Evolutionary conservation across 1,284 basidiomycete species (phyloP).

Genomic region (Inonotus hispidus): DNA sequence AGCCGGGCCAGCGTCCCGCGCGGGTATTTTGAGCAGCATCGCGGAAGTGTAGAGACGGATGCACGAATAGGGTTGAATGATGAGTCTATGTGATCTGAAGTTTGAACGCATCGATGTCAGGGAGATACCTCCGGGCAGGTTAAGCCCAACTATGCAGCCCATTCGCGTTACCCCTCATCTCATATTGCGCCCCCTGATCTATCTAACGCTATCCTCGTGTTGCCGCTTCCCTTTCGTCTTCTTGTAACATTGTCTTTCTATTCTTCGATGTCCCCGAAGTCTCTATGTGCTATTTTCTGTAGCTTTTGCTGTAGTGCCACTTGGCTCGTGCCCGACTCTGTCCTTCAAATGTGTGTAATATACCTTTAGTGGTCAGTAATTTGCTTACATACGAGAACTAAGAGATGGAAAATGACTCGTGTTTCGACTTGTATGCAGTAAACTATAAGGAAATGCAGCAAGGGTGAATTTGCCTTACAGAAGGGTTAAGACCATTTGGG

Average conservation of each 20-base stretch:
- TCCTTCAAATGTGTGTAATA: neutral
- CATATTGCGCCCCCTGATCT: neutral
- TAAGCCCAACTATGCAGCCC: neutral
- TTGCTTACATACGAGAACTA: no score
- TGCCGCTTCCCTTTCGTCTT: neutral
- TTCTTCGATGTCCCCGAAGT: neutral
- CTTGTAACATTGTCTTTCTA: neutral
- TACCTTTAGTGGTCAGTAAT: neutral
- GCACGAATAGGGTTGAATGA: neutral
- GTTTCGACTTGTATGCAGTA: no score
- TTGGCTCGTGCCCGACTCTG: neutral
- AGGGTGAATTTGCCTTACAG: neutral
- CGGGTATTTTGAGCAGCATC: constrained; percentile 49
- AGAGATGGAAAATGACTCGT: no score
- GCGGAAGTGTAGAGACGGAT: constrained; percentile 25
- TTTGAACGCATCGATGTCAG: neutral
- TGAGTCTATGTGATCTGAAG: neutral
- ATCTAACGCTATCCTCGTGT: neutral
- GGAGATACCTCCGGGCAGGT: neutral
- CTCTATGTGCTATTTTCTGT: neutral
- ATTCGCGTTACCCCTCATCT: neutral
- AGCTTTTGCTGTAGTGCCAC: neutral
- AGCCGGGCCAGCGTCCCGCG: constrained; percentile 40
- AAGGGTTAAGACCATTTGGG: neutral
- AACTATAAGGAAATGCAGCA: no score